Evolutionary conservation across 371 early-diverging fungal genomes (phyloP), one percentile per base, ranked within the genome.

Genomic region (Apophysomyces trapeziformis): DNA sequence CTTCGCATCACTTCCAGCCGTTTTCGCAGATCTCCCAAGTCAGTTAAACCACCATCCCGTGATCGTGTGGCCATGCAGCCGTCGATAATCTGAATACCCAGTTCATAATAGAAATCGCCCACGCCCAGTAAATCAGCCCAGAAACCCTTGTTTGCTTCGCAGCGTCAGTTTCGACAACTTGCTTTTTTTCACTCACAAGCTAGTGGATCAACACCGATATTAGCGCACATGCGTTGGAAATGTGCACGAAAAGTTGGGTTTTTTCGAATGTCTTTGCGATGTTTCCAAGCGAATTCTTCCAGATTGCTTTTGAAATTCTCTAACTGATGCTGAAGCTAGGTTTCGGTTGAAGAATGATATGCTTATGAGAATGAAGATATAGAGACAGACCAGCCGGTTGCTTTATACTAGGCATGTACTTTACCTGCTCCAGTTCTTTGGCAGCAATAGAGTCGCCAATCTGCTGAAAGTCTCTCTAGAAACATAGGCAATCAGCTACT

Each of bases 81-180:
- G 64, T 96, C 96, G 35, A 93, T 90, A 46, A 96, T 91, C 69
- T 96, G 97, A 18, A 98, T 89, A 1, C 92, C 95, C 6, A 98
- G 84, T 60, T 97, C 97, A 69, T 95, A 96, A 76, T 99, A 99
- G 77, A 97, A 99, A 72, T 98, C 98, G n/a, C 98, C 96, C 0
- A 97, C 90, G 0, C 99, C 98, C 6, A 98, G 79, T 18, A 97
- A 74, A 64, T 95, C 96, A 0, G 94, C 89, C 96, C 96, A 96
- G 68, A 94, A 93, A 35, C 96, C 95, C 75, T 98, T 98, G 68
- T 94, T 94, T 26, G 97, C 94, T 93, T 58, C 43, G 14, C 13
- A 13, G 0, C 38, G 26, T 43, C 39, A 46, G 64, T n/a, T n/a
- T 32, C 56, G 37, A 26, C 26, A 1, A 56, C 64, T 50, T 16